Conservation (phyloP, 2,329 filamentous ascomycete genomes). For the Alternaria gaisen region DNA sequence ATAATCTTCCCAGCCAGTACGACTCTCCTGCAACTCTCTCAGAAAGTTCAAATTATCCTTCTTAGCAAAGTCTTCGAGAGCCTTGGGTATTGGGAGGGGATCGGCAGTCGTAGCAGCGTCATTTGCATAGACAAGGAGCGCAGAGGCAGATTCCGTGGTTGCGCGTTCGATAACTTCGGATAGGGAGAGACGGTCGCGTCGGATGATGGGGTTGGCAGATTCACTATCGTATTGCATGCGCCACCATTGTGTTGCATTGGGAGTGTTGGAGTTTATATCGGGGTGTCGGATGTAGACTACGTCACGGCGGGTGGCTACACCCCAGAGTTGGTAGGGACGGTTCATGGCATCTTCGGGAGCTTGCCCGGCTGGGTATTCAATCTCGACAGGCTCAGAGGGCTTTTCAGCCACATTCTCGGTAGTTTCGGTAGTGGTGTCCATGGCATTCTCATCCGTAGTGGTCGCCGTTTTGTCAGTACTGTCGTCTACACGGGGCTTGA, state of each 20-base stretch:
- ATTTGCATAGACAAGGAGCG: slow-evolving; percentile 68
- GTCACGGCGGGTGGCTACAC: slow-evolving; percentile 66
- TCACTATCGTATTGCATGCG: slow-evolving; percentile 45
- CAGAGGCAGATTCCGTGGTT: slow-evolving; percentile 60
- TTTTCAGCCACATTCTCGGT: slow-evolving; percentile 39
- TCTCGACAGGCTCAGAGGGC: background rate
- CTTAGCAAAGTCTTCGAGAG: slow-evolving; percentile 56
- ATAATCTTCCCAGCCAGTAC: slow-evolving; percentile 24
- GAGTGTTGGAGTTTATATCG: slow-evolving; percentile 28
- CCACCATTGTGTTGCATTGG: slow-evolving; percentile 47
- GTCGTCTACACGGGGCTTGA: slow-evolving; percentile 57
- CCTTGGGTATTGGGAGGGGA: slow-evolving; percentile 31
- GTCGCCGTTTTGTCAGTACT: slow-evolving; percentile 16
- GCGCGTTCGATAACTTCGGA: slow-evolving; percentile 65
- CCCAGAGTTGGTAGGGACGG: slow-evolving; percentile 63
- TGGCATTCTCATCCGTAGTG: background rate
- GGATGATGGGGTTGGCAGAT: slow-evolving; percentile 34
- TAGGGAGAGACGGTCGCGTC: slow-evolving; percentile 55
- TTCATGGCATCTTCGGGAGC: slow-evolving; percentile 34
- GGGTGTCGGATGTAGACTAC: slow-evolving; percentile 65
- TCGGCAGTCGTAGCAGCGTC: slow-evolving; percentile 46
- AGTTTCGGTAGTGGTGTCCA: background rate
- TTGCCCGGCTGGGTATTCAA: slow-evolving; percentile 29
- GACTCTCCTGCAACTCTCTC: slow-evolving; percentile 37
- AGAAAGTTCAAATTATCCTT: slow-evolving; percentile 56